Evolutionary conservation across 83 land plant genomes (phyloP).

Genomic region (Picea engelmannii): DNA sequence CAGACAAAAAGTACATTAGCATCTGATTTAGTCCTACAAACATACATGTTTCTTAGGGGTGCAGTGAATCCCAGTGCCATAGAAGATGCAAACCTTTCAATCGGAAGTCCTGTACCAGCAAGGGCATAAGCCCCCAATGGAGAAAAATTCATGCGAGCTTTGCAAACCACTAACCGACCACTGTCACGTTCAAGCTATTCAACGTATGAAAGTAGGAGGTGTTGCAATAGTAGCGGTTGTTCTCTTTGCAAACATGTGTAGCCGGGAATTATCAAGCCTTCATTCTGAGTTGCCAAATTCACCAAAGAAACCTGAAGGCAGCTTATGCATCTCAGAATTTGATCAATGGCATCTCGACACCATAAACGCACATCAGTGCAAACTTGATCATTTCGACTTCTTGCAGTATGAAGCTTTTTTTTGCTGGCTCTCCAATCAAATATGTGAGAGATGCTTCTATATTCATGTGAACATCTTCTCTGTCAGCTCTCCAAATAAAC

Average conservation of each 20-base stretch:
- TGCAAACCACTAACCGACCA: constrained; percentile 69
- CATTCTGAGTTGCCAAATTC: too few relatives aligned
- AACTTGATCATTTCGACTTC: too few relatives aligned
- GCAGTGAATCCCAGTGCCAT: constrained; percentile 79
- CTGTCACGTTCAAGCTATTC: constrained; percentile 98
- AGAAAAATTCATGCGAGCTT: constrained; percentile 73
- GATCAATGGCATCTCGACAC: constrained; percentile 86
- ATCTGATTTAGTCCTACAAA: neutral
- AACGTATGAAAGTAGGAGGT: constrained; percentile 70
- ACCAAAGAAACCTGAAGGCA: too few relatives aligned
- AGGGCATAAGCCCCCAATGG: constrained; percentile 97
- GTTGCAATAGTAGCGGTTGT: constrained; percentile 56
- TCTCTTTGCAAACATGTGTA: constrained; percentile 96
- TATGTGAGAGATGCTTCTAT: constrained; percentile 93
- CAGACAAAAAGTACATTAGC: neutral
- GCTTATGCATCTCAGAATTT: constrained; percentile 21
- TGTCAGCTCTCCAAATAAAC: constrained; percentile 88
- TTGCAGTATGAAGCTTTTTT: constrained; percentile 80
- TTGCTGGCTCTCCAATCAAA: constrained; percentile 94
- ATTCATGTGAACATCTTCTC: constrained; percentile 99
- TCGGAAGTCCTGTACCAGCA: constrained; percentile 95
- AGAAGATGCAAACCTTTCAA: constrained; percentile 86
- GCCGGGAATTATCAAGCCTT: constrained; percentile 6
- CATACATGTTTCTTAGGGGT: constrained; percentile 92
- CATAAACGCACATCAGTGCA: too few relatives aligned